Conservation (phyloP, 176 grass and related monocot genomes). For the Oryza australiensis region DNA sequence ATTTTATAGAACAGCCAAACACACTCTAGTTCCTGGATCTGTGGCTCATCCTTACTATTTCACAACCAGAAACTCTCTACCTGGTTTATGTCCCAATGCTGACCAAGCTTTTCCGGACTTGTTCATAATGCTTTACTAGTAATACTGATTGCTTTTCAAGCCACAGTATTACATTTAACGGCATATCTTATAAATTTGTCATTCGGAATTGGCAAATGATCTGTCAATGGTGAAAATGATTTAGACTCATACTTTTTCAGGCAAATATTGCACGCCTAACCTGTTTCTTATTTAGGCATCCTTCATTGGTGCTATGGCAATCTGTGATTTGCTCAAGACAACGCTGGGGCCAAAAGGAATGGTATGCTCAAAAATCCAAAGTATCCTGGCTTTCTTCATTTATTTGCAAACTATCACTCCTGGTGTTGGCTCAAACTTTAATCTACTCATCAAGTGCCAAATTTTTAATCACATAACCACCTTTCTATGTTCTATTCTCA, state of each 20-base stretch:
- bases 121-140: background rate
- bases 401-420: background rate
- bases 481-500: slow-evolving; percentile 23
- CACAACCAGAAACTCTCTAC: background rate
- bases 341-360: slow-evolving; percentile 96
- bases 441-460: background rate
- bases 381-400: background rate
- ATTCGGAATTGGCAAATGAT: background rate
- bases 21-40: background rate
- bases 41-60: background rate
- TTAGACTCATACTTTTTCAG: background rate
- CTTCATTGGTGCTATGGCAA: slow-evolving; percentile 86
- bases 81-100: background rate
- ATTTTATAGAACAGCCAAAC: background rate
- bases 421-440: background rate
- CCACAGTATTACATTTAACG: background rate
- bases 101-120: background rate
- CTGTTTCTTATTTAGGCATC: slow-evolving; percentile 47
- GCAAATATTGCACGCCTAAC: background rate
- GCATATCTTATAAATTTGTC: background rate
- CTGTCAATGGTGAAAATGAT: background rate
- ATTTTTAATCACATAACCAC: background rate
- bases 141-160: background rate
- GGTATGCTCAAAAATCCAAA: slow-evolving; percentile 43
- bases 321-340: slow-evolving; percentile 76